Evolutionary conservation across 2,329 filamentous ascomycete genomes (phyloP), one percentile per base, ranked within the genome.

Genomic region (Periconia digitata): DNA sequence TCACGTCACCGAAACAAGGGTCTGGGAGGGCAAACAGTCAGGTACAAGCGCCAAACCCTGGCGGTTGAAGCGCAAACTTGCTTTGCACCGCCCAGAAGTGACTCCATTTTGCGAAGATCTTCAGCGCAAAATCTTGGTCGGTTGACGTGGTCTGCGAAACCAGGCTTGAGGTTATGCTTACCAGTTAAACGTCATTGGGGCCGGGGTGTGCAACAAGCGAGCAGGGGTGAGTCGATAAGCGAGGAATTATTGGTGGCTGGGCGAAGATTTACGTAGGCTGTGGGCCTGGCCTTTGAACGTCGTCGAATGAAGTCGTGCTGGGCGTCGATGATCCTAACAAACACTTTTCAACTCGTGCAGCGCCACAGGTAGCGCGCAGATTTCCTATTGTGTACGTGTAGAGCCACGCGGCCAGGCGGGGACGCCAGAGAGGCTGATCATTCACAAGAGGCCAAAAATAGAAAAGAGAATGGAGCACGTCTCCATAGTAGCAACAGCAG

Each of bases 1-100:
- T 39, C 38, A 63, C 62, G 62, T 64, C 62, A 64, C 62, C 38
- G 24, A 43, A 49, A 49, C 56, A 55, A 56, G 58, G 55, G 43
- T 16, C 36, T 23, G 43, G 43, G 27, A 3, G 27, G 10, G 10
- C 27, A 32, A 10, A 35, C 40, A 48, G 23, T 38, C 36, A 44
- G 27, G 27, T 5, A 12, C n/a, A 10, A 5, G 27, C 10, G 27
- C n/a, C 27, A 5, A 13, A 3, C 5, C 27, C 27, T 32, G 27
- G n/a, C 27, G 24, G 10, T 3, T 10, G 10, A 32, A 12, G n/a
- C 5, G 8, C 27, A 32, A 32, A 32, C 27, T 32, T 32, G 27
- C 27, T 32, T 32, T 32, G 8, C 5, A 32, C 27, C 12, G 27
- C 27, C 27, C 10, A 3, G 27, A 32, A 32, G 27, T 32, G n/a